Base-by-base conservation (phyloP, 495 filamentous ascomycete species). In the Chaetomium tenue region DNA sequence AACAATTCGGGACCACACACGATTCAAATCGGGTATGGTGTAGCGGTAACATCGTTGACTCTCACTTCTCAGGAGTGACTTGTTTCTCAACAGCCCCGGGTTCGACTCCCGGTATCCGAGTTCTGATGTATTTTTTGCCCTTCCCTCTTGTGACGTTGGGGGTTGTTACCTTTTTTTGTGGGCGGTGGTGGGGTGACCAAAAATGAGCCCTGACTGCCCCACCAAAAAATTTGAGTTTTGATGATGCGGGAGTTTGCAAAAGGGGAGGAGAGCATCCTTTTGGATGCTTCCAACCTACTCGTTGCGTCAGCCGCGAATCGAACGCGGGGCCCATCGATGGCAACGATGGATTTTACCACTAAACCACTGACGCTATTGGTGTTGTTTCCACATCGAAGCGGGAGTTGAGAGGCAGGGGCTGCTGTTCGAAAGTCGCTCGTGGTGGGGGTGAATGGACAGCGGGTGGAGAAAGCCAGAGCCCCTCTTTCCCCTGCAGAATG, bases 291-390 rank as follows among this genome's bases (percentile, higher is more conserved):
- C 28, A 30, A 30, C 28, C 25, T 44, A 44, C 40, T 44, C 11
- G 2, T 44, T 77, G 76, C 76, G 75, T 75, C 73, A 78, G 76
- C 77, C 77, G 77, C 74, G 77, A 79, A 79, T 79, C 77, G 78
- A 80, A 80, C 78, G 73, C 78, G 78, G 78, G 78, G 78, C 78
- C 77, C 77, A 79, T 79, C 77, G 77, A 79, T 78, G 76, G 76
- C 76, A 78, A 78, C 76, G 76, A 78, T 78, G 76, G 75, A 78
- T 79, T 78, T 78, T 78, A 78, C 77, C 77, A 79, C 77, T 79
- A 79, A 78, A 78, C 75, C 76, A 78, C 76, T 76, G 71, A 74
- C 58, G 58, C 58, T 37, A 8, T 7, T 37, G 33, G 33, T 37
- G 33, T 37, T 37, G 33, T 11, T 37, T 37, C 33, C 5, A 8